These are phyloP conservation scores for Pichia sp. DNA, from an alignment of 1,139 yeast genomes.

Conservation along the genomic window DNA sequence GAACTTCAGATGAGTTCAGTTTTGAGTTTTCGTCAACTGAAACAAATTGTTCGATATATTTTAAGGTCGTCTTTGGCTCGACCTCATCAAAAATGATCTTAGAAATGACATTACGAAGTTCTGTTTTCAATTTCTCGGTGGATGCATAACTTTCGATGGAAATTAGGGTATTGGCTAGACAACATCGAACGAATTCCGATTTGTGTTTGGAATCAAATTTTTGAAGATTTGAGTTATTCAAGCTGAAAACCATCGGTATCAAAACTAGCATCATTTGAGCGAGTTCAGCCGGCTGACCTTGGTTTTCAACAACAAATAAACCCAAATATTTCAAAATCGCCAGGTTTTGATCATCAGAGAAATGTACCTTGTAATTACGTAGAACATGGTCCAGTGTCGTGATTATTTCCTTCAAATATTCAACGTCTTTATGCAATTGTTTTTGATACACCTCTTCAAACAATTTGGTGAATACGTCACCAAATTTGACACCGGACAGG, in stretches of 20 bases:
- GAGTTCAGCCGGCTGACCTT: neutral
- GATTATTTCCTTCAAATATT: constrained; percentile 8
- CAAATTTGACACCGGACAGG: constrained; percentile 30
- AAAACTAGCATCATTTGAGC: neutral
- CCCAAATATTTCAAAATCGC: constrained; percentile 13
- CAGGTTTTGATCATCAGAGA: constrained; percentile 22
- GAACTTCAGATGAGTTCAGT: constrained; percentile 7
- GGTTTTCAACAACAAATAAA: constrained; percentile 2
- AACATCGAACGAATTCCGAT: constrained; percentile 16
- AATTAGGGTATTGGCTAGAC: constrained; percentile 16
- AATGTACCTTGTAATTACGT: constrained; percentile 20
- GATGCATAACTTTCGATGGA: constrained; percentile 2
- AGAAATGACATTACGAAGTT: too few relatives aligned
- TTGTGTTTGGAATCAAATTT: constrained; percentile 20
- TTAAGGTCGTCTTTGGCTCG: constrained; percentile 10
- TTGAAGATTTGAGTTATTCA: constrained; percentile 16
- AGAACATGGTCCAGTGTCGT: constrained; percentile 10
- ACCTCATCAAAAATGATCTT: too few relatives aligned
- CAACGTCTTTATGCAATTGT: constrained; percentile 3
- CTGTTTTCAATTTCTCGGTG: too few relatives aligned
- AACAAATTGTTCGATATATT: constrained; percentile 16
- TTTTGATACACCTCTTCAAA: constrained; percentile 11
- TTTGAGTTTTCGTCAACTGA: constrained; percentile 9
- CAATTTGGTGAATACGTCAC: constrained; percentile 25
- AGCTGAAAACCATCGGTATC: constrained; percentile 11